phyloP scores from a whole-genome alignment of 495 filamentous ascomycete genomes.

The Aspergillus panamensis region DNA sequence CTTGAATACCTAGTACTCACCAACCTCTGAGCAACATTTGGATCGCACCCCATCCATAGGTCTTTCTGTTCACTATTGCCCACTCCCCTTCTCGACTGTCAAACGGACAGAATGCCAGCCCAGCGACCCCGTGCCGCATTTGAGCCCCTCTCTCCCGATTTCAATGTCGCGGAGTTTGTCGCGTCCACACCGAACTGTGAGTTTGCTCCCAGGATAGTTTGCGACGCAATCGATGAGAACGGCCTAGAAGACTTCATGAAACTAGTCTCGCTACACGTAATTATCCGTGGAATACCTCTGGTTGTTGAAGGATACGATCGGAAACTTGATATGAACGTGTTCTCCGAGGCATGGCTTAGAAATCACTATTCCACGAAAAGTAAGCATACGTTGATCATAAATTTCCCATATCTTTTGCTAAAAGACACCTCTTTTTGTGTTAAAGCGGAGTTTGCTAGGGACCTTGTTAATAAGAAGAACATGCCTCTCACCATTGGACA shows the following conservation, averaged over 20 bases:
- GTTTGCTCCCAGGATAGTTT: constrained; percentile 71
- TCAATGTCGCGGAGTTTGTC: constrained; percentile 71
- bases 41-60: neutral
- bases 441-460: constrained; percentile 64
- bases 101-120: constrained; percentile 55
- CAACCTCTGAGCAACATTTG: no score
- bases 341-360: constrained; percentile 75
- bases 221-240: constrained; percentile 66
- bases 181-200: constrained; percentile 77
- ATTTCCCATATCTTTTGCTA: constrained; percentile 12
- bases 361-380: constrained; percentile 68
- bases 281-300: constrained; percentile 77
- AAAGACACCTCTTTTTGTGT: neutral
- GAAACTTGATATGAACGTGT: constrained; percentile 65
- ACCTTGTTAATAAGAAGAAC: constrained; percentile 64
- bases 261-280: constrained; percentile 72
- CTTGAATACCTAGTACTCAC: no score
- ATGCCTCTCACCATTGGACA: constrained; percentile 79
- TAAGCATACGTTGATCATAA: constrained; percentile 31
- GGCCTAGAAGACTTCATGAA: constrained; percentile 74
- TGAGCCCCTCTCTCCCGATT: constrained; percentile 76
- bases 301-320: constrained; percentile 82
- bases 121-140: constrained; percentile 66
- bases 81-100: neutral
- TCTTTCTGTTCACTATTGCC: neutral